A percentile compares a stretch with the other conserved stretches of the same genome.
Conservation (phyloP, 768 basidiomycete species). For the Dictyophora rubrovolvata region DNA sequence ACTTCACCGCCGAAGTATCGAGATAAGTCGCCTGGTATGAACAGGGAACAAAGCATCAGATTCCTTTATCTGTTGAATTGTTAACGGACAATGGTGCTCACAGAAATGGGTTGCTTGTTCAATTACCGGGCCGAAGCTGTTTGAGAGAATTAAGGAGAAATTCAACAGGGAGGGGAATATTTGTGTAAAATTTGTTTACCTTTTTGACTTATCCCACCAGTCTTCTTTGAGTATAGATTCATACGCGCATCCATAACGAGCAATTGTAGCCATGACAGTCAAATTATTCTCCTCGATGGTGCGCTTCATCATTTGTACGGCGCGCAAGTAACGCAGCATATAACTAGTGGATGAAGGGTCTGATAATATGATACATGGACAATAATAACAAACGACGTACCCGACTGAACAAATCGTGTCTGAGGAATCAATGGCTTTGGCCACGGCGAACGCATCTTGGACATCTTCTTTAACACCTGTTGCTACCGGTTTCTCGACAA, state of each 20-base stretch:
- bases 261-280: slow-evolving; percentile 92
- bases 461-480: slow-evolving; percentile 67
- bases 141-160: no score
- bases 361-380: no score
- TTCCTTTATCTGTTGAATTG: not conserved
- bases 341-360: slow-evolving; percentile 38
- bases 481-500: slow-evolving; percentile 88
- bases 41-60: not conserved
- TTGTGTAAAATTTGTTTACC: slow-evolving; percentile 25
- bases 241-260: slow-evolving; percentile 88
- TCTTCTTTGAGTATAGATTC: slow-evolving; percentile 69
- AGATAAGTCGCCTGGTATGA: slow-evolving; percentile 53
- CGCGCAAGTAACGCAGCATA: slow-evolving; percentile 90
- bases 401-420: slow-evolving; percentile 83
- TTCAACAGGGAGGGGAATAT: not conserved
- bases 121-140: slow-evolving; percentile 68
- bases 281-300: slow-evolving; percentile 92
- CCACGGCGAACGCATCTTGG: slow-evolving; percentile 57
- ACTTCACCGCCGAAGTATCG: slow-evolving; percentile 97
- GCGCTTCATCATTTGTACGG: slow-evolving; percentile 92
- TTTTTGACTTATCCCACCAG: slow-evolving; percentile 93
- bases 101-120: slow-evolving; percentile 97
- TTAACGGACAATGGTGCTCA: not conserved
- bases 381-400: slow-evolving; percentile 28
- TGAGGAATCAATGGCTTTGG: slow-evolving; percentile 57